Conservation (phyloP, 352 stramenopile genomes). For the Phytopythium vexans region DNA sequence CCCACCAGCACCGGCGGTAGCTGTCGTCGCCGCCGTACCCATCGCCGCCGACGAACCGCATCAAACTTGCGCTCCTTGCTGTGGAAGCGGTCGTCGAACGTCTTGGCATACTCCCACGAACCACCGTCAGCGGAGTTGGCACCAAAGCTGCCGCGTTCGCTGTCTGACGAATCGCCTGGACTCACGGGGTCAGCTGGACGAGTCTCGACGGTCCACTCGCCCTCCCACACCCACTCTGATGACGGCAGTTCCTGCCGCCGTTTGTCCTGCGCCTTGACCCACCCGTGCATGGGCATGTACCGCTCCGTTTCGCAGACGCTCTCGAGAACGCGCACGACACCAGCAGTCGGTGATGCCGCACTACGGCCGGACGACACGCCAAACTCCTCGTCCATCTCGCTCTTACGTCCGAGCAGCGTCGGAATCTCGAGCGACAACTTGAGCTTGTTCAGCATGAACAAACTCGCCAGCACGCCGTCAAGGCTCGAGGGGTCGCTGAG, state of each 20-base stretch:
- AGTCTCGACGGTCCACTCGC: slow-evolving; percentile 59
- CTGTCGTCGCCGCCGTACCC: slow-evolving; percentile 57
- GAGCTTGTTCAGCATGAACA: slow-evolving; percentile 52
- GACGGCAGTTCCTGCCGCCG: slow-evolving; percentile 58
- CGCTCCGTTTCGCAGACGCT: slow-evolving; percentile 69
- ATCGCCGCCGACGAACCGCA: slow-evolving; percentile 61
- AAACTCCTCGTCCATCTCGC: slow-evolving; percentile 44
- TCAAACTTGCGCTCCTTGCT: slow-evolving; percentile 76
- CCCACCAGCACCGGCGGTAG: slow-evolving; percentile 40
- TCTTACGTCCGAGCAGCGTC: slow-evolving; percentile 34
- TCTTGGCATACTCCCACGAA: slow-evolving; percentile 67
- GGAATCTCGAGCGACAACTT: slow-evolving; percentile 52
- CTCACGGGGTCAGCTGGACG: slow-evolving; percentile 14
- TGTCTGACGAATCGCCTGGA: slow-evolving; percentile 20
- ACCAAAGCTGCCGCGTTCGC: slow-evolving; percentile 4
- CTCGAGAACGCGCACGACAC: slow-evolving; percentile 52
- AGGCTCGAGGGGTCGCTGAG: slow-evolving; percentile 37
- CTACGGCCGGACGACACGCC: slow-evolving; percentile 19
- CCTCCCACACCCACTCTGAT: slow-evolving; percentile 81
- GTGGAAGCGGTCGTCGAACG: slow-evolving; percentile 67
- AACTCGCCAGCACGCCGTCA: slow-evolving; percentile 41
- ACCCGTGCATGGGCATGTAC: slow-evolving; percentile 72
- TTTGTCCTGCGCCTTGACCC: slow-evolving; percentile 59
- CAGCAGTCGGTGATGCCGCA: slow-evolving; percentile 4
- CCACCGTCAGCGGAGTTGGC: slow-evolving; percentile 12